These are phyloP conservation scores for Colletotrichum tropicicola DNA, from an alignment of 2,329 filamentous ascomycete genomes.

Conservation along the genomic window DNA sequence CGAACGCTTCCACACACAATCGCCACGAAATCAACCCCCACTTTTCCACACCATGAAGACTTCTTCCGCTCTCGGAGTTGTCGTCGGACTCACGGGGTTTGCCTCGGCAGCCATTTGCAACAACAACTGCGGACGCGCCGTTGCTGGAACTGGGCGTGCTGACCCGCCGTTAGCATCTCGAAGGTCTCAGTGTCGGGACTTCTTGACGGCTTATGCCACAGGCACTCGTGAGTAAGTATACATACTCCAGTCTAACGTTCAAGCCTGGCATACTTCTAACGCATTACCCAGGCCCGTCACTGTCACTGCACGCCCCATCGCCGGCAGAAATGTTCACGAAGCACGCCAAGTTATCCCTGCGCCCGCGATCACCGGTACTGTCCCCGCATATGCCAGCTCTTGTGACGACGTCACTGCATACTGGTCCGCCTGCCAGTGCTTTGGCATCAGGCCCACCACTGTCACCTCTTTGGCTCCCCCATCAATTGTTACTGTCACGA, in stretches of 20 bases:
- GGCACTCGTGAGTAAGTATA: conserved; percentile 17
- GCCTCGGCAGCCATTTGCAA: conserved; percentile 8
- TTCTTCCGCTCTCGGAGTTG: neutral
- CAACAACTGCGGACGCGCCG: conserved; percentile 28
- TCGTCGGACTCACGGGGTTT: neutral
- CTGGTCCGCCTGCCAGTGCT: conserved; percentile 34
- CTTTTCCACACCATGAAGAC: neutral
- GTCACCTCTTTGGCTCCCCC: conserved; percentile 27
- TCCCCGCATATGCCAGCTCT: conserved; percentile 30
- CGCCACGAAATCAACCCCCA: neutral
- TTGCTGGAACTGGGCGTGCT: conserved; percentile 11
- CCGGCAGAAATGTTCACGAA: conserved; percentile 9
- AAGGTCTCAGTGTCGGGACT: conserved; percentile 10
- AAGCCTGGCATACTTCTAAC: no score
- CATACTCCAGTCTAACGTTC: no score
- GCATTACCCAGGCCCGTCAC: neutral
- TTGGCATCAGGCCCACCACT: conserved; percentile 28
- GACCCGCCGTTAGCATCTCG: neutral
- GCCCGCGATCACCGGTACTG: conserved; percentile 1
- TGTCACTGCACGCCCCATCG: neutral
- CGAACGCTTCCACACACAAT: neutral
- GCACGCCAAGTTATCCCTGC: neutral
- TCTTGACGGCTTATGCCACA: conserved; percentile 19
- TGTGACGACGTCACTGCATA: conserved; percentile 26
- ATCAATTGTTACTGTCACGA: conserved; percentile 3